Evolutionary conservation across 768 basidiomycete genomes (phyloP), one percentile per base, ranked within the genome.

Genomic region (Gloeophyllum trabeum): DNA sequence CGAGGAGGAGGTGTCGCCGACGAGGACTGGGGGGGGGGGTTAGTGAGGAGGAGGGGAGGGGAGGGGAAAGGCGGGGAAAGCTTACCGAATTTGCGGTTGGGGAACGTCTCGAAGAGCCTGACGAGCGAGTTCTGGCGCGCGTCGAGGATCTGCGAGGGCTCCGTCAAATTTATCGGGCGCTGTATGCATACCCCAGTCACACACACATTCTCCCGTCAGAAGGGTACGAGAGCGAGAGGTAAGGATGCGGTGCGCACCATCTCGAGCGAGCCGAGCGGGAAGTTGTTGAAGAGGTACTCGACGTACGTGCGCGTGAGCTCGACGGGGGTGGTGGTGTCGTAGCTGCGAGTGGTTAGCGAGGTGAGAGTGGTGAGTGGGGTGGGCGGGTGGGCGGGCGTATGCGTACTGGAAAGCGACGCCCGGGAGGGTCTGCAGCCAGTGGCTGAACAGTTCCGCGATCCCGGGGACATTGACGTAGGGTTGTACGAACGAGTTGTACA

Each of bases 291-390:
- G 21, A 56, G 46, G 46, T 57, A 60, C 21, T 60, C 48, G 36
- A 59, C 56, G 40, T 61, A 61, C n/a, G 51, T 53, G 13, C 56
- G 47, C 16, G 60, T 57, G 38, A 59, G 44, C 43, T 56, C 54
- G 32, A 61, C 56, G 16, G 60, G 59, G 23, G 57, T 58, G 25
- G 60, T 61, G 4, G 59, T 61, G 30, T 61, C 55, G n/a, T n/a
- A n/a, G n/a, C n/a, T n/a, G n/a, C n/a, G n/a, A n/a, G n/a, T n/a
- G n/a, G n/a, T n/a, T n/a, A n/a, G n/a, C n/a, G n/a, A n/a, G n/a
- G n/a, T n/a, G n/a, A n/a, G n/a, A n/a, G n/a, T n/a, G n/a, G n/a
- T n/a, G n/a, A n/a, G n/a, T n/a, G n/a, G n/a, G n/a, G n/a, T n/a
- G n/a, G n/a, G n/a, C n/a, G n/a, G n/a, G n/a, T n/a, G n/a, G n/a